Evolutionary conservation across 2,329 filamentous ascomycete species (phyloP).

Genomic region (Fusarium falciforme): DNA sequence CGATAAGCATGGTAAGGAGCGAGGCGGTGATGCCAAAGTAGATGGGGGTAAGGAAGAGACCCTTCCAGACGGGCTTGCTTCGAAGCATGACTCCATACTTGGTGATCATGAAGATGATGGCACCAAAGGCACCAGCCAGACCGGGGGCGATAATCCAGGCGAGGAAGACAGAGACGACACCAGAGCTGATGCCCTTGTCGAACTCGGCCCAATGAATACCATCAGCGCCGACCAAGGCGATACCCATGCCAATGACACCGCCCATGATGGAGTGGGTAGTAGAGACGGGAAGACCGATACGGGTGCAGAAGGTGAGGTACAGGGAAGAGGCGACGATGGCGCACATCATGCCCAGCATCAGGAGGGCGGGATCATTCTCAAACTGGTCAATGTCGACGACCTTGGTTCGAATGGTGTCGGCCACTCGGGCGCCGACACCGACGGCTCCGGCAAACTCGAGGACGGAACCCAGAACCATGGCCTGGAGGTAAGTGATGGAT

Average conservation of each 20-base stretch:
- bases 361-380: slow-evolving; percentile 59
- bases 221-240: slow-evolving; percentile 63
- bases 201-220: slow-evolving; percentile 67
- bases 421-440: slow-evolving; percentile 69
- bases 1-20: slow-evolving; percentile 70
- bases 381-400: slow-evolving; percentile 65
- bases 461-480: slow-evolving; percentile 67
- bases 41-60: slow-evolving; percentile 63
- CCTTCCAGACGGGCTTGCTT: slow-evolving; percentile 64
- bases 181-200: slow-evolving; percentile 50
- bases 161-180: slow-evolving; percentile 67
- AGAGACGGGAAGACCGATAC: slow-evolving; percentile 67
- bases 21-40: slow-evolving; percentile 68
- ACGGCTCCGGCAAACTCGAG: slow-evolving; percentile 72
- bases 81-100: slow-evolving; percentile 69
- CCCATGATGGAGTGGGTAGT: slow-evolving; percentile 73
- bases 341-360: slow-evolving; percentile 71
- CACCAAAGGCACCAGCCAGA: slow-evolving; percentile 64
- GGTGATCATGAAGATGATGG: slow-evolving; percentile 67
- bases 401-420: slow-evolving; percentile 71
- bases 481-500: slow-evolving; percentile 71
- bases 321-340: slow-evolving; percentile 64
- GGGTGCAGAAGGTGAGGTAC: slow-evolving; percentile 68
- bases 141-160: slow-evolving; percentile 71
- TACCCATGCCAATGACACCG: slow-evolving; percentile 69